Evolutionary conservation across 495 filamentous ascomycete genomes (phyloP), one percentile per base, ranked within the genome.

Genomic region (Oleoguttula mirabilis): DNA sequence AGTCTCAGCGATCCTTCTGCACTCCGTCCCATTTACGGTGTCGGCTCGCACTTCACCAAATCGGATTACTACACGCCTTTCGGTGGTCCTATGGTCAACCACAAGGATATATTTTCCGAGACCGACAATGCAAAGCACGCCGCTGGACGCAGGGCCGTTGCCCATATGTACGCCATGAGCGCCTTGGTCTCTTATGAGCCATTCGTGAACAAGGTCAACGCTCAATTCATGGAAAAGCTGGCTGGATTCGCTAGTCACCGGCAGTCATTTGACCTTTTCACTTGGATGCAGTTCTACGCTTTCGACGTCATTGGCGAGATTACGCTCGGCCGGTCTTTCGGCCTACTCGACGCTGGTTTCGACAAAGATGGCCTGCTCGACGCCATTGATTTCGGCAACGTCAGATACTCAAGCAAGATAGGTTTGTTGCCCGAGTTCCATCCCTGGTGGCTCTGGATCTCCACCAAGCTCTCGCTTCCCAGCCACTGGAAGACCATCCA

Each of bases 271-370:
- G 61, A 71, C 21, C 51, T 70, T 0, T 57, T 62, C 10, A 31
- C 50, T 23, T 73, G 68, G 19, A 35, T 15, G 32, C 12, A 14
- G 10, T 6, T 21, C 19, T 6, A 6, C 7, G 41, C 43, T n/a
- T 69, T 71, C 33, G 63, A 60, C 34, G 67, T 62, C 0, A 61
- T 71, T 24, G 67, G 59, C 4, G 59, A 61, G 39, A 38, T 62
- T 4, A 60, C 50, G 5, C 62, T 66, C 27, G 17, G 14, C 1
- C 5, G 12, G 14, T 36, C 23, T 16, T 24, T 55, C 16, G 52
- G 52, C 16, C 52, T 55, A 23, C 34, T 55, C 4, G 49, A 52
- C n/a, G 14, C 17, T 4, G 43, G 43, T 3, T 14, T n/a, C 3
- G 52, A 55, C 32, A 45, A 52, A 4, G 52, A 48, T 21, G 44